phyloP scores from a whole-genome alignment of 768 basidiomycete species.

The Suillus variegatus region DNA sequence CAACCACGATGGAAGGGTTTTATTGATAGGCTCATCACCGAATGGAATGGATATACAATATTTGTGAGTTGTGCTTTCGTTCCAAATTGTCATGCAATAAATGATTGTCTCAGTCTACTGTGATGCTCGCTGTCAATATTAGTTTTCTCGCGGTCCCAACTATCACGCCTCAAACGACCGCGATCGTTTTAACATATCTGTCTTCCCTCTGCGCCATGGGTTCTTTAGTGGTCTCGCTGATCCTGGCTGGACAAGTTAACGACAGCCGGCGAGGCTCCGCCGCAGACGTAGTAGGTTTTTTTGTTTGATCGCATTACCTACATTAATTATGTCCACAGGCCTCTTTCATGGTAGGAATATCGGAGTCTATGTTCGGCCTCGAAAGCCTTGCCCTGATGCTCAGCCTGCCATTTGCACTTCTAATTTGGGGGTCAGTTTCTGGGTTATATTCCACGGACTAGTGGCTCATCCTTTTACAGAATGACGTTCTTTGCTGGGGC shows the following conservation, averaged over 20 bases:
- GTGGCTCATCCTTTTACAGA: neutral
- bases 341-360: constrained; percentile 23
- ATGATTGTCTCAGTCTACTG: constrained; percentile 40
- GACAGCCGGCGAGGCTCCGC: constrained; percentile 23
- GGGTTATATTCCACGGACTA: neutral
- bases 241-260: constrained; percentile 40
- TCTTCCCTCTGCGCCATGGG: constrained; percentile 39
- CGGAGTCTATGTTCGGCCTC: constrained; percentile 19
- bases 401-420: constrained; percentile 33
- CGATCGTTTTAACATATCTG: constrained; percentile 33
- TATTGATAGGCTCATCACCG: constrained; percentile 40
- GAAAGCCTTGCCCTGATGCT: constrained; percentile 34
- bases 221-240: constrained; percentile 35
- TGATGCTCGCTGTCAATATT: constrained; percentile 54
- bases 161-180: constrained; percentile 24
- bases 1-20: constrained; percentile 40
- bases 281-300: constrained; percentile 30
- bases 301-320: neutral
- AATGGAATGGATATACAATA: constrained; percentile 51
- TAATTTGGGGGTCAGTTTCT: constrained; percentile 32
- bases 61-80: constrained; percentile 36
- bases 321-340: constrained; percentile 18
- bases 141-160: constrained; percentile 52
- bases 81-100: neutral
- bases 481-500: constrained; percentile 11